A percentile compares a stretch with the other conserved stretches of the same genome.
Conservation (phyloP, 192 early-diverging fungal genomes). For the Dissophora ornata region DNA sequence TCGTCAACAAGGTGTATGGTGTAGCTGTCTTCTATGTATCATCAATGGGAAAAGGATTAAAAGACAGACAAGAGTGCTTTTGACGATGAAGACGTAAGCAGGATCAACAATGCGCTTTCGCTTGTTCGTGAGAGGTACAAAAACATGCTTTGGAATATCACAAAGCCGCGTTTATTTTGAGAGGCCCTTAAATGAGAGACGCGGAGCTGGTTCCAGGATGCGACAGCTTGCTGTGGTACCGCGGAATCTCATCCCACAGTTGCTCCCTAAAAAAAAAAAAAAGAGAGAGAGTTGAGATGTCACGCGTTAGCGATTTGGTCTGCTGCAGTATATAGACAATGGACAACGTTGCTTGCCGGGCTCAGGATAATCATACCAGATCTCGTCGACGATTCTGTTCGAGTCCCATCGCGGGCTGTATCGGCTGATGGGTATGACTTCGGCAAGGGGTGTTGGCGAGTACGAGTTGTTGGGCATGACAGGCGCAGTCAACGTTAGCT, state of each 20-base stretch:
- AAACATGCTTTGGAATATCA: no score
- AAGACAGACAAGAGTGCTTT: no score
- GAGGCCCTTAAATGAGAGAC: not conserved
- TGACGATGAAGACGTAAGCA: no score
- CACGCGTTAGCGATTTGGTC: no score
- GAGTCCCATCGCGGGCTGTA: constrained; percentile 46
- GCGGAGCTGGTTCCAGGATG: not conserved
- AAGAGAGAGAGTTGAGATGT: not conserved
- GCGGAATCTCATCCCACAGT: constrained; percentile 36
- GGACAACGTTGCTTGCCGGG: no score
- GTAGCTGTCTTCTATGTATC: no score
- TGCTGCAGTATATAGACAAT: no score
- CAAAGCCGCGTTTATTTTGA: no score
- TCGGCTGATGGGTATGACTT: constrained; percentile 15
- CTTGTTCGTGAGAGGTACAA: no score
- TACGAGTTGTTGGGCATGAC: constrained; percentile 6
- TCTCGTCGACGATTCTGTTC: constrained; percentile 24
- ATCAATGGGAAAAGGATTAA: no score
- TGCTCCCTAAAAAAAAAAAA: constrained; percentile 23
- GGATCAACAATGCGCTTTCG: no score
- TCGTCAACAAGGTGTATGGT: no score
- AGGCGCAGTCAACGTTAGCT: constrained; percentile 24
- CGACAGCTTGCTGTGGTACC: constrained; percentile 8
- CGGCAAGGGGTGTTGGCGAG: constrained; percentile 7
- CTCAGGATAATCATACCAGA: constrained; percentile 33